phyloP scores from a whole-genome alignment of 192 early-diverging fungal species.

The Coemansia guatemalensis region DNA sequence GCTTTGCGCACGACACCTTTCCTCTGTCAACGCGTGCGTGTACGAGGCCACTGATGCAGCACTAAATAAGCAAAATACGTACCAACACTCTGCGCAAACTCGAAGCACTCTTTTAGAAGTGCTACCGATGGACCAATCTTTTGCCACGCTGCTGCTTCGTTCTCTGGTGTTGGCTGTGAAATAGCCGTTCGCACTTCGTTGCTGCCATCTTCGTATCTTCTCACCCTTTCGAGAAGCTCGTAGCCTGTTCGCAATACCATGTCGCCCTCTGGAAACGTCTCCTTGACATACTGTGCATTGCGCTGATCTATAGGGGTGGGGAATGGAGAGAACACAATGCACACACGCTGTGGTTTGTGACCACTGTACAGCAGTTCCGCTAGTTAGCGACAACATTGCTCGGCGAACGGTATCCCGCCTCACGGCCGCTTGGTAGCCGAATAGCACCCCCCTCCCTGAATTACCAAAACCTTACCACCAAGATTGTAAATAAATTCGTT shows the following conservation, averaged over 20 bases:
- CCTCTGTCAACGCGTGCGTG: too few species aligned
- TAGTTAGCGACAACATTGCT: too few species aligned
- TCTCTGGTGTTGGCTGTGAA: constrained; percentile 73
- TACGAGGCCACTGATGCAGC: too few species aligned
- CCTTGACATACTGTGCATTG: constrained; percentile 32
- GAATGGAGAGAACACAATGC: not conserved
- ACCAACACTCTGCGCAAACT: constrained; percentile 76
- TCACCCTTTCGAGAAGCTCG: constrained; percentile 35
- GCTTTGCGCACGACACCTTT: too few species aligned
- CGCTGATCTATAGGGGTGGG: constrained; percentile 20
- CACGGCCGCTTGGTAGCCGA: too few species aligned
- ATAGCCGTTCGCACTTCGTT: constrained; percentile 68
- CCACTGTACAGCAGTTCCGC: too few species aligned
- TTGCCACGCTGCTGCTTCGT: constrained; percentile 88
- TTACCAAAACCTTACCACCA: constrained; percentile 29
- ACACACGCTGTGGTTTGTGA: too few species aligned
- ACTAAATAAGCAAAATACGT: constrained; percentile 17
- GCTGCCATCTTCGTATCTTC: constrained; percentile 40
- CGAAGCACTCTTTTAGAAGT: constrained; percentile 79
- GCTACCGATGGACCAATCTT: constrained; percentile 77
- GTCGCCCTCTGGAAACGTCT: constrained; percentile 33
- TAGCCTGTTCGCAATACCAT: constrained; percentile 21
- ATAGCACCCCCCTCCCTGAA: not conserved
- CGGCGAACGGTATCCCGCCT: too few species aligned
- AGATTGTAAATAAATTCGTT: constrained; percentile 51